A percentile compares a stretch with the other conserved stretches of the same genome.
Conservation (phyloP, 2,329 filamentous ascomycete genomes). For the Helminthosporium solani region DNA sequence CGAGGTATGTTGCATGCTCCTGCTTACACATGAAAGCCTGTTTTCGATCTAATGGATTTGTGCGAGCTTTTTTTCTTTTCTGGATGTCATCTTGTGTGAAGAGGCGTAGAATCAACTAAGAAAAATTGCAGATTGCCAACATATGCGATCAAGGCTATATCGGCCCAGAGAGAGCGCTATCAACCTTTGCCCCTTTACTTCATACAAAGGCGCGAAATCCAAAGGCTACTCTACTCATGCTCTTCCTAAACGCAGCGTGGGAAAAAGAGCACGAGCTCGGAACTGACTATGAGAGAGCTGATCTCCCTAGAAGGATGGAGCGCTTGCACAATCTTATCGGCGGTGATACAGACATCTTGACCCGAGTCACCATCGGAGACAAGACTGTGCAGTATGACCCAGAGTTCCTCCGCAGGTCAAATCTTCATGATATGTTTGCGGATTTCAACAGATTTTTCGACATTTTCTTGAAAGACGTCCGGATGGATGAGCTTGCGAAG, state of each 20-base stretch:
- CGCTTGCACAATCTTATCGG: background rate
- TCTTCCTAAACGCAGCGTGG: conserved; percentile 44
- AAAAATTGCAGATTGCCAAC: conserved; percentile 39
- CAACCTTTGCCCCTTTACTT: conserved; percentile 37
- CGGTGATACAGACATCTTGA: conserved; percentile 12
- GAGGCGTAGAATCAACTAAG: background rate
- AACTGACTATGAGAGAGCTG: too few relatives aligned
- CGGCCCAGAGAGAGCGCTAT: conserved; percentile 27
- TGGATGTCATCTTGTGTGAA: too few relatives aligned
- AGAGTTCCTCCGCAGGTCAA: too few relatives aligned
- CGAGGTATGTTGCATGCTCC: conserved; percentile 32
- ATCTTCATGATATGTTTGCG: too few relatives aligned
- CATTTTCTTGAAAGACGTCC: too few relatives aligned
- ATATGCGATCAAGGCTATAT: conserved; percentile 43
- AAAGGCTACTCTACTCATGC: conserved; percentile 45
- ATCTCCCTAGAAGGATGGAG: background rate
- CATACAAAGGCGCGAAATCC: conserved; percentile 36
- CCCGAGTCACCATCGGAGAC: too few relatives aligned
- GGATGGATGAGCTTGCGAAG: too few relatives aligned
- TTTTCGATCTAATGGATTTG: too few relatives aligned
- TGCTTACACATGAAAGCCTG: background rate
- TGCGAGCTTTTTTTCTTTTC: too few relatives aligned
- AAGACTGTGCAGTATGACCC: too few relatives aligned
- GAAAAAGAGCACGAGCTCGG: conserved; percentile 7
- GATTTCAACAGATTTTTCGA: too few relatives aligned